These are phyloP conservation scores for Termitomyces sp. DNA, from an alignment of 768 basidiomycete species.

Conservation along the genomic window DNA sequence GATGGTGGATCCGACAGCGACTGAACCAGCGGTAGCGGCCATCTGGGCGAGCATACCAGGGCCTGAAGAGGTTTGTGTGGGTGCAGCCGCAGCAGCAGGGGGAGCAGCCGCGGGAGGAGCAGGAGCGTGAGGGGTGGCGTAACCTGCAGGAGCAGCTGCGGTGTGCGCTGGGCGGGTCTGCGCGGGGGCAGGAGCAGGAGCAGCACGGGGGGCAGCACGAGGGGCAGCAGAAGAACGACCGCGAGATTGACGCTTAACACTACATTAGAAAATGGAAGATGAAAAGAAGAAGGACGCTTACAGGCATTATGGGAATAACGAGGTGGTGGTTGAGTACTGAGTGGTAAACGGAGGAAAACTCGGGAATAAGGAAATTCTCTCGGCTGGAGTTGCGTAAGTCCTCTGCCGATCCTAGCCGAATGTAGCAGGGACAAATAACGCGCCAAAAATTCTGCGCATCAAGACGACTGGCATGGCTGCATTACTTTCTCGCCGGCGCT, in stretches of 20 bases:
- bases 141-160: conserved; percentile 44
- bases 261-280: not conserved
- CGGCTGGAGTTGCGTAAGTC: conserved; percentile 10
- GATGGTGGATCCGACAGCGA: conserved; percentile 81
- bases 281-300: conserved; percentile 17
- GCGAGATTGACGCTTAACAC: conserved; percentile 66
- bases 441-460: conserved; percentile 2
- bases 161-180: conserved; percentile 42
- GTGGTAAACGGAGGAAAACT: conserved; percentile 14
- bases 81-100: conserved; percentile 34
- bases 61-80: conserved; percentile 34
- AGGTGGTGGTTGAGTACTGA: conserved; percentile 24
- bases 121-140: conserved; percentile 33
- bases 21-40: conserved; percentile 88
- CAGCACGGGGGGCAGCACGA: conserved; percentile 38
- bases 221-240: conserved; percentile 59
- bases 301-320: conserved; percentile 28
- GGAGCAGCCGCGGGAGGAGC: conserved; percentile 38
- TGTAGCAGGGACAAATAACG: not conserved
- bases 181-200: conserved; percentile 37
- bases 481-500: conserved; percentile 11
- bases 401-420: not conserved
- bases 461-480: conserved; percentile 12
- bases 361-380: conserved; percentile 13
- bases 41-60: conserved; percentile 80